A percentile compares a stretch with the other conserved stretches of the same genome.
Conservation (phyloP, 176 grass and related monocot species). For the Tuctoria greenei region DNA sequence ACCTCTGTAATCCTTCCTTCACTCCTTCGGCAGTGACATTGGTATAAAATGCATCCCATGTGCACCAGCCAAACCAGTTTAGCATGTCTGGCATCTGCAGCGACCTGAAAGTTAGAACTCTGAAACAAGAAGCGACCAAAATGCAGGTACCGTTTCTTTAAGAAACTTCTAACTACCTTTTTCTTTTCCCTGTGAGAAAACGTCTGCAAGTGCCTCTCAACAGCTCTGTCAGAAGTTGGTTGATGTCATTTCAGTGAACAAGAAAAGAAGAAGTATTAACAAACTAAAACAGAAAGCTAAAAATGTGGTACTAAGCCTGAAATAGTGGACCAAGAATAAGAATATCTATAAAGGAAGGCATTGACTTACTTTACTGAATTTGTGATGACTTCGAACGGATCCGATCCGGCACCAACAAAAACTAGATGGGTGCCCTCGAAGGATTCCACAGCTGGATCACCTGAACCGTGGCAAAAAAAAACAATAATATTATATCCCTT, state of each 20-base stretch:
- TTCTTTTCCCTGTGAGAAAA: constrained; percentile 83
- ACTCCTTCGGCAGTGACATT: constrained; percentile 69
- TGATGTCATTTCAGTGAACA: constrained; percentile 24
- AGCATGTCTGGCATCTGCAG: constrained; percentile 75
- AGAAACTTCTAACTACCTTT: constrained; percentile 46
- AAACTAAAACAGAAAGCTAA: background rate
- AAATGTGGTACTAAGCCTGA: background rate
- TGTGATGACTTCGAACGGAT: constrained; percentile 79
- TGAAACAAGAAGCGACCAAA: constrained; percentile 24
- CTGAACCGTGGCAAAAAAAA: constrained; percentile 23
- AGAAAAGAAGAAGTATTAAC: background rate
- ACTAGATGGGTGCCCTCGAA: constrained; percentile 79
- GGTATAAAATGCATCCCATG: constrained; percentile 94
- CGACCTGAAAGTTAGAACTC: constrained; percentile 19
- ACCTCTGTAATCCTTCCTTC: constrained; percentile 70
- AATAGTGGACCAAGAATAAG: constrained; percentile 16
- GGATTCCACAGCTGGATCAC: constrained; percentile 66
- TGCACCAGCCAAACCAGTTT: constrained; percentile 96
- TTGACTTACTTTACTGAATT: constrained; percentile 68
- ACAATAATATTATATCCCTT: constrained; percentile 5
- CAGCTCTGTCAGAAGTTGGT: constrained; percentile 44
- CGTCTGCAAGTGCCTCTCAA: constrained; percentile 77
- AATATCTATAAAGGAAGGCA: background rate
- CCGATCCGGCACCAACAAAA: constrained; percentile 59
- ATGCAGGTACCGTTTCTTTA: background rate